Evolutionary conservation across 495 filamentous ascomycete genomes (phyloP), one percentile per base, ranked within the genome.

Genomic region (Penicillium longicatenatum): DNA sequence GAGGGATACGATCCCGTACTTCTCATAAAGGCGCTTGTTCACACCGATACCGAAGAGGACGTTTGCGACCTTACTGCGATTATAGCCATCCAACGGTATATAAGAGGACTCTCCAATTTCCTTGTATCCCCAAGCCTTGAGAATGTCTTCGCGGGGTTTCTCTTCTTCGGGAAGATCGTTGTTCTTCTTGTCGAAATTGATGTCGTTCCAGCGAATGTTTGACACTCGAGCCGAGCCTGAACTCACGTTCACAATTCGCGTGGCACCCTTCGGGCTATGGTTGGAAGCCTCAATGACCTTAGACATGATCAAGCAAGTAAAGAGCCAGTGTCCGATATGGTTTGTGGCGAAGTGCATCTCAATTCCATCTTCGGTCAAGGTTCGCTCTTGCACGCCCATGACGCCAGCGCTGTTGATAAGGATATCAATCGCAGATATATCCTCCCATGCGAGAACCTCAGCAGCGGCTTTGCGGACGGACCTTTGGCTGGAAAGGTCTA

Each of bases 401-500:
- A 79, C 59, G n/a, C 68, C 78, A 2, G 78, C 79, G 45, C 64
- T 26, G 3, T 26, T 26, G 26, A 26, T 26, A 26, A 26, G 1
- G 3, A 26, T 26, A 26, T 26, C 26, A 4, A 26, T 26, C 78
- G 57, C 76, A 3, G 74, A 71, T 16, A 79, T 51, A 26, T 79
- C 71, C 11, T 60, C 7, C 76, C 72, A 79, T 10, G 66, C 61
- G 4, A 80, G 59, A 21, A 80, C 16, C 48, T 73, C 63, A 10
- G 66, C 60, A 9, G 79, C 78, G 17, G 76, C 76, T 7, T 60
- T 53, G 10, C 76, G 70, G 19, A 80, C 74, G 16, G 75, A 64
- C 49, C 70, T 65, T 58, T 78, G 76, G 53, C 52, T 65, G 7
- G 75, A 76, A 30, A 82, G 79, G 52, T 80, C 70, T n/a, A 82